Percentiles rank a stretch among this genome's conserved stretches.
phyloP scores from a whole-genome alignment of 2,329 filamentous ascomycete species.

The Aspergillus floridensis region DNA sequence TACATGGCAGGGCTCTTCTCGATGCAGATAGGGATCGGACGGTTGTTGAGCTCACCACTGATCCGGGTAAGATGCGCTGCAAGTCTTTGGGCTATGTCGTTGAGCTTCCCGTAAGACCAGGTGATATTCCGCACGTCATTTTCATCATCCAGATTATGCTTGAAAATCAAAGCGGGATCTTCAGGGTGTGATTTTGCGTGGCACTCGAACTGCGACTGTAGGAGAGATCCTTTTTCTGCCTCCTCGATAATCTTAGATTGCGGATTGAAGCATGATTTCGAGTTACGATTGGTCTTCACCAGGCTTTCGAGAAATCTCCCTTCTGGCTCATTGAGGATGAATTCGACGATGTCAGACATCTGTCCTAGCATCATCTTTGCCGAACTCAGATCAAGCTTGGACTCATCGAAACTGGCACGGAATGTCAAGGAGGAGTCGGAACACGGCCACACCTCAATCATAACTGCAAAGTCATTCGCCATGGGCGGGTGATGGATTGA shows the following conservation, averaged over 20 bases:
- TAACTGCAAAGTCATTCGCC: conserved; percentile 33
- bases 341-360: conserved; percentile 26
- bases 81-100: conserved; percentile 33
- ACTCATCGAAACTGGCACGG: conserved; percentile 28
- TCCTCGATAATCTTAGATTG: conserved; percentile 10
- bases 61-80: conserved; percentile 28
- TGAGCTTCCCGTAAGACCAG: conserved; percentile 38
- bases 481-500: conserved; percentile 25
- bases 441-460: conserved; percentile 32
- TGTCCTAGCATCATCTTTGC: conserved; percentile 28
- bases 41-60: conserved; percentile 25
- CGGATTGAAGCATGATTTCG: conserved; percentile 25
- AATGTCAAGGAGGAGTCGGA: conserved; percentile 24
- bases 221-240: conserved; percentile 14
- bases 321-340: conserved; percentile 24
- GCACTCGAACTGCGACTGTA: conserved; percentile 31
- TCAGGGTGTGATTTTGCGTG: conserved; percentile 25
- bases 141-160: conserved; percentile 24
- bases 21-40: conserved; percentile 40
- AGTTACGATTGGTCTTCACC: conserved; percentile 7
- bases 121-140: conserved; percentile 18
- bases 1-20: conserved; percentile 38
- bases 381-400: conserved; percentile 22
- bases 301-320: conserved; percentile 19
- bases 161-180: conserved; percentile 29